Percentiles rank a stretch among this genome's conserved stretches.
Evolutionary conservation across 345 rosid genomes (phyloP).

Genomic region (Passiflora organensis): DNA sequence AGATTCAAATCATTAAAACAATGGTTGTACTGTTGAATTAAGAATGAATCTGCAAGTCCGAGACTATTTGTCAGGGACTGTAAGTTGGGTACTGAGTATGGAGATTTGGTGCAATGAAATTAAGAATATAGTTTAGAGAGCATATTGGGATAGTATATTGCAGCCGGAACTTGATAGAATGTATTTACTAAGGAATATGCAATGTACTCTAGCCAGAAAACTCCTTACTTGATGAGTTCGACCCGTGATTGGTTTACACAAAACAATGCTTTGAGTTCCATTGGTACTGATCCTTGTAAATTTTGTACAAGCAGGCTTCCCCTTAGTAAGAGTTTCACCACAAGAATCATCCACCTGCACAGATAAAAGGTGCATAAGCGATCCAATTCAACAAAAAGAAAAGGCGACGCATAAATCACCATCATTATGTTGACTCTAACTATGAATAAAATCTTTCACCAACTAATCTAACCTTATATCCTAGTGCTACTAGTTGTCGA

Average conservation of each 20-base stretch:
- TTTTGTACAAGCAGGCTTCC: slow-evolving; percentile 82
- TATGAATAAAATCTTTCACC: background rate
- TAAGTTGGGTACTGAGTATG: too few relatives aligned
- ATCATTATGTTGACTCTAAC: background rate
- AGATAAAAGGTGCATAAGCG: too few relatives aligned
- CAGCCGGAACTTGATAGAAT: too few relatives aligned
- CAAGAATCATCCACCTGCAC: slow-evolving; percentile 42
- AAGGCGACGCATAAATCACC: slow-evolving; percentile 5
- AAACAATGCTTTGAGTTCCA: slow-evolving; percentile 77
- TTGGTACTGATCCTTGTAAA: slow-evolving; percentile 74
- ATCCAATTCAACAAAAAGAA: background rate
- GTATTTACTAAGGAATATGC: too few relatives aligned
- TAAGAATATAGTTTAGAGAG: too few relatives aligned
- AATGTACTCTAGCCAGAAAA: background rate
- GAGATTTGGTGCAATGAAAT: too few relatives aligned
- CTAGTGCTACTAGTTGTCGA: background rate
- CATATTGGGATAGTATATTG: too few relatives aligned
- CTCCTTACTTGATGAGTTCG: slow-evolving; percentile 83
- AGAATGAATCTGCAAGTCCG: too few relatives aligned
- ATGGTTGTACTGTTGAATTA: too few relatives aligned
- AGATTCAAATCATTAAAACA: background rate
- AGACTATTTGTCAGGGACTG: too few relatives aligned
- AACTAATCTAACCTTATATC: background rate
- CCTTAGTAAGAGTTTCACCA: slow-evolving; percentile 43
- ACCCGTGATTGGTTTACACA: slow-evolving; percentile 89